A percentile compares a stretch with the other conserved stretches of the same genome.
Conservation (phyloP, 2,329 filamentous ascomycete species). For the Aspergillus luchuensis region DNA sequence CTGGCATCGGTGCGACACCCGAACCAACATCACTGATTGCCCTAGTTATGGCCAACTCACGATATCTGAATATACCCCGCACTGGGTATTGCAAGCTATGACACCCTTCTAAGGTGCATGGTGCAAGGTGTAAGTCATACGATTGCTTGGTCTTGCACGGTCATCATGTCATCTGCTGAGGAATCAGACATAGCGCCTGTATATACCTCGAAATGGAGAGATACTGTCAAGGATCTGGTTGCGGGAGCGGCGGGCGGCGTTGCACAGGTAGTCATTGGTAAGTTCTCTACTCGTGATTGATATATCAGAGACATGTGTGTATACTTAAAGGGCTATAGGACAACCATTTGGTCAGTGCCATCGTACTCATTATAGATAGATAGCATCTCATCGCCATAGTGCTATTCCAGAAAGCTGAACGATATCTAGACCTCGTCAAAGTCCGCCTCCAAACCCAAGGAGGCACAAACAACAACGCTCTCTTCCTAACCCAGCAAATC, state of each 20-base stretch:
- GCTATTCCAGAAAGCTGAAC: too few relatives aligned
- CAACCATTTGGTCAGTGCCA: conserved; percentile 2
- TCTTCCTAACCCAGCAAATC: conserved; percentile 76
- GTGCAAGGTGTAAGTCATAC: neutral
- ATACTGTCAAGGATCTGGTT: neutral
- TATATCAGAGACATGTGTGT: neutral
- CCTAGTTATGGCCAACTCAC: neutral
- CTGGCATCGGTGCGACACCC: neutral
- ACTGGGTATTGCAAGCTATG: neutral
- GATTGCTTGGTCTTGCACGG: neutral
- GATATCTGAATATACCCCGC: neutral
- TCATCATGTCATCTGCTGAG: neutral
- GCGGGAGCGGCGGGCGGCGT: neutral
- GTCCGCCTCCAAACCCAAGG: conserved; percentile 90
- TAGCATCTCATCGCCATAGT: too few relatives aligned
- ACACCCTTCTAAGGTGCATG: neutral
- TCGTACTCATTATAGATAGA: too few relatives aligned
- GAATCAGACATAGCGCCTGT: neutral
- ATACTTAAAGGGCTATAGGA: neutral
- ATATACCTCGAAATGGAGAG: neutral
- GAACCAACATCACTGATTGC: neutral
- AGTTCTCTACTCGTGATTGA: neutral
- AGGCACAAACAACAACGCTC: conserved; percentile 55
- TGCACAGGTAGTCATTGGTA: neutral
- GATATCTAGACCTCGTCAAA: conserved; percentile 75